Evolutionary conservation across 495 filamentous ascomycete genomes (phyloP).

Genomic region (Xylaria grammica): DNA sequence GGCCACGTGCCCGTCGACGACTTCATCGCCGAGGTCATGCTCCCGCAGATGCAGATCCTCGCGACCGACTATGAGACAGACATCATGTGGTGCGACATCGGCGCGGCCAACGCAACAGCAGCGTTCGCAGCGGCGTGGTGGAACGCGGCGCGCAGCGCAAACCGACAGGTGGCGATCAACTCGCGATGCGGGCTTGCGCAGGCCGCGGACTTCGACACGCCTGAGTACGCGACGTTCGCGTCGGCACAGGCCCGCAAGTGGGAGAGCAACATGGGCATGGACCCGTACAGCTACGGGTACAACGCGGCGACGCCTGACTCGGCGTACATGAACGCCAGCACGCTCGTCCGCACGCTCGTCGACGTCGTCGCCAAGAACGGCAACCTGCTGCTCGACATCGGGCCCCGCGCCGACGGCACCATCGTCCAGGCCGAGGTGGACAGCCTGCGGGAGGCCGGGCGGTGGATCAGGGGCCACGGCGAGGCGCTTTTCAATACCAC

Average conservation of each 20-base stretch:
- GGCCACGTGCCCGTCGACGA: constrained; percentile 52
- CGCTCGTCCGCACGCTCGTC: constrained; percentile 50
- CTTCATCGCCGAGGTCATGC: constrained; percentile 55
- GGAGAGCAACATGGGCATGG: constrained; percentile 62
- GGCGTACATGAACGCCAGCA: constrained; percentile 57
- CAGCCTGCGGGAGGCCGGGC: constrained; percentile 52
- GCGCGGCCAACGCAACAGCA: constrained; percentile 54
- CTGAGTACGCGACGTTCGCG: constrained; percentile 56
- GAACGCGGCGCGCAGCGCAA: constrained; percentile 42
- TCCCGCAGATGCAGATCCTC: constrained; percentile 58
- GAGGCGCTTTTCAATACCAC: constrained; percentile 63
- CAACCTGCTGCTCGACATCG: constrained; percentile 60
- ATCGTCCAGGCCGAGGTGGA: constrained; percentile 54
- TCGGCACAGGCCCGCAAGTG: constrained; percentile 58
- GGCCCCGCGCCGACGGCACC: constrained; percentile 57
- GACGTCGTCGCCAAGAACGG: constrained; percentile 63
- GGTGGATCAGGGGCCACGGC: constrained; percentile 56
- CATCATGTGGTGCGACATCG: constrained; percentile 65
- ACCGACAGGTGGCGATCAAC: constrained; percentile 57
- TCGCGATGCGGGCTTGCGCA: constrained; percentile 55
- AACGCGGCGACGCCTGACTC: constrained; percentile 54
- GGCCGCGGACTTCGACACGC: constrained; percentile 56
- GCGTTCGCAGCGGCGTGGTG: constrained; percentile 56
- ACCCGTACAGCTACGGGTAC: constrained; percentile 61
- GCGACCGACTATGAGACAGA: constrained; percentile 53